A percentile compares a stretch with the other conserved stretches of the same genome.
Conservation (phyloP, 2,329 filamentous ascomycete genomes). For the Hypoxylon sp. region DNA sequence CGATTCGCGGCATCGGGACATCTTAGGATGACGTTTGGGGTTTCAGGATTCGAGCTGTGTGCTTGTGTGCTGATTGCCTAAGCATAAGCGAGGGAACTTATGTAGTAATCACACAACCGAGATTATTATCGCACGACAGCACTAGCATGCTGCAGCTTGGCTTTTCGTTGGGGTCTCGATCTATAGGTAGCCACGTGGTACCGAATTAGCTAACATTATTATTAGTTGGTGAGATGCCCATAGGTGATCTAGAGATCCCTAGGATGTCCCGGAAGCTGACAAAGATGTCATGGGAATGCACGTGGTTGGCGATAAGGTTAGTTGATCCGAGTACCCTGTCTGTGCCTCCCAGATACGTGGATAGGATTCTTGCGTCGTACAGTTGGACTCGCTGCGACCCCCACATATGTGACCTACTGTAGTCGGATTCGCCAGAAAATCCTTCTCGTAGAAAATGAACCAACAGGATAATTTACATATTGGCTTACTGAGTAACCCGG, state of each 20-base stretch:
- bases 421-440: slow-evolving; percentile 2
- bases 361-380: background rate
- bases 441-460: background rate
- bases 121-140: slow-evolving; percentile 5
- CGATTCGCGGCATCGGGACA: background rate
- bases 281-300: background rate
- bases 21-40: background rate
- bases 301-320: slow-evolving; percentile 2
- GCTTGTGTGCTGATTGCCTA: background rate
- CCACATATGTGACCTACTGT: background rate
- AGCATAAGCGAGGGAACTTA: background rate
- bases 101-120: slow-evolving; percentile 9
- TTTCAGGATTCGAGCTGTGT: slow-evolving; percentile 8
- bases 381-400: background rate
- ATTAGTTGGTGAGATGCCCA: background rate
- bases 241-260: background rate
- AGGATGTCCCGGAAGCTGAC: background rate
- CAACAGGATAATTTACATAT: background rate
- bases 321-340: background rate
- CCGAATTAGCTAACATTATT: background rate
- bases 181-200: slow-evolving; percentile 1
- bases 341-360: background rate
- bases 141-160: background rate
- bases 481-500: background rate
- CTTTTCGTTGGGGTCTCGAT: background rate